These are phyloP conservation scores for Narthecium ossifragum DNA, from an alignment of 106 monocot genomes.

Conservation along the genomic window DNA sequence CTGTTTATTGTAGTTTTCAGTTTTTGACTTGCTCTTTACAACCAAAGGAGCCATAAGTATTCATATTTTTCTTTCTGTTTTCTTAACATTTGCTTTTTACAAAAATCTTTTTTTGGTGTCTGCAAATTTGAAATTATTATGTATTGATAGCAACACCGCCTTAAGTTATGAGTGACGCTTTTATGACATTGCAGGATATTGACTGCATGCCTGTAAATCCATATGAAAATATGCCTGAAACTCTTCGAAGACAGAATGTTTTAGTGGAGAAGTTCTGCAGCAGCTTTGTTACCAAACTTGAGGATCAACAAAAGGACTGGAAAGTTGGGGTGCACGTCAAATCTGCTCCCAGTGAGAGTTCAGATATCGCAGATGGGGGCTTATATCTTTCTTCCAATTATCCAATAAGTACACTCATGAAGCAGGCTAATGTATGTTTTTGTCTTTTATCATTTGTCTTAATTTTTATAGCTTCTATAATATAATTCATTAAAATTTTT, in stretches of 20 bases:
- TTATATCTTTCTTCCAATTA: conserved; percentile 35
- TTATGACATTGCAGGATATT: conserved; percentile 85
- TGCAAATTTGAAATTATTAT: no score
- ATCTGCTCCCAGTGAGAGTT: conserved; percentile 31
- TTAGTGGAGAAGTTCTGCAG: conserved; percentile 38
- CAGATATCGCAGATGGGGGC: conserved; percentile 32
- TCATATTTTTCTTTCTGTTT: no score
- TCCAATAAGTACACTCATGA: conserved; percentile 79
- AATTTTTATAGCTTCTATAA: no score
- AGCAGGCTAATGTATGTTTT: conserved; percentile 72
- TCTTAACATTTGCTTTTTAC: no score
- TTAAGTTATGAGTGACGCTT: no score
- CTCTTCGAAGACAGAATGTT: conserved; percentile 52
- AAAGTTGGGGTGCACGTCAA: conserved; percentile 28
- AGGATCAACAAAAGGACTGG: conserved; percentile 47
- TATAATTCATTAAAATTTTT: conserved; percentile 1
- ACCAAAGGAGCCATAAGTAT: no score
- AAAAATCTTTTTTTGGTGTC: no score
- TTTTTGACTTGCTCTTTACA: no score
- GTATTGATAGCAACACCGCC: no score
- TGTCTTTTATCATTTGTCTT: neutral
- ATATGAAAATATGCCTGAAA: conserved; percentile 80
- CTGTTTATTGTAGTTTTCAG: no score
- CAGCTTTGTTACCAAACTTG: conserved; percentile 46
- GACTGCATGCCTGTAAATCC: conserved; percentile 89